These are phyloP conservation scores for Globisporangium apiculatum DNA, from an alignment of 352 stramenopile genomes.

Conservation along the genomic window DNA sequence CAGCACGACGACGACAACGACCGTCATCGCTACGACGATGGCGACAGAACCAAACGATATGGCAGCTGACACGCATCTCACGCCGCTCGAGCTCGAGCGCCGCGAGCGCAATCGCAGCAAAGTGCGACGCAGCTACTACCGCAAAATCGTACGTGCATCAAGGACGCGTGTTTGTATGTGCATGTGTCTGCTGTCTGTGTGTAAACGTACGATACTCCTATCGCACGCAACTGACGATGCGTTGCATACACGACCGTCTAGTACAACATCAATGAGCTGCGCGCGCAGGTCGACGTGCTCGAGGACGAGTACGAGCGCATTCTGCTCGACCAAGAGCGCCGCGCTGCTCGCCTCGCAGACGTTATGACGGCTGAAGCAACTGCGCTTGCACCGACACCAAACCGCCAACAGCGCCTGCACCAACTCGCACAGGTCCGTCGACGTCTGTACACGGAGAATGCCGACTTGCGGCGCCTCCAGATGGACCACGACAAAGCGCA, in stretches of 20 bases:
- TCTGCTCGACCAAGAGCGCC: constrained; percentile 21
- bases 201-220: no score
- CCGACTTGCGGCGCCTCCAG: constrained; percentile 22
- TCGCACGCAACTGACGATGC: no score
- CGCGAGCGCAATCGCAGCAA: constrained; percentile 13
- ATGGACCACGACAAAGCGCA: constrained; percentile 41
- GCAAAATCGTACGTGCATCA: constrained; percentile 10
- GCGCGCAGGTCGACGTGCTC: constrained; percentile 34
- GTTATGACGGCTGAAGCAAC: constrained; percentile 14
- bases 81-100: neutral
- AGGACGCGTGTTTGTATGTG: no score
- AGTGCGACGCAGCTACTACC: constrained; percentile 14
- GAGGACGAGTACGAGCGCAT: constrained; percentile 38
- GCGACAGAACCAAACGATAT: no score
- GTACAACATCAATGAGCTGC: constrained; percentile 39
- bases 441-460: constrained; percentile 36
- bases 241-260: neutral
- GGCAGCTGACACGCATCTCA: no score
- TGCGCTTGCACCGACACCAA: constrained; percentile 15
- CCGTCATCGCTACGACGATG: no score
- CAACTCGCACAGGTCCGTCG: constrained; percentile 28
- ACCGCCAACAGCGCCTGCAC: constrained; percentile 14
- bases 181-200: no score
- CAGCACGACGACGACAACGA: no score
- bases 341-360: constrained; percentile 11